A percentile compares a stretch with the other conserved stretches of the same genome.
Conservation (phyloP, 371 early-diverging fungal species). For the Apophysomyces sp. region DNA sequence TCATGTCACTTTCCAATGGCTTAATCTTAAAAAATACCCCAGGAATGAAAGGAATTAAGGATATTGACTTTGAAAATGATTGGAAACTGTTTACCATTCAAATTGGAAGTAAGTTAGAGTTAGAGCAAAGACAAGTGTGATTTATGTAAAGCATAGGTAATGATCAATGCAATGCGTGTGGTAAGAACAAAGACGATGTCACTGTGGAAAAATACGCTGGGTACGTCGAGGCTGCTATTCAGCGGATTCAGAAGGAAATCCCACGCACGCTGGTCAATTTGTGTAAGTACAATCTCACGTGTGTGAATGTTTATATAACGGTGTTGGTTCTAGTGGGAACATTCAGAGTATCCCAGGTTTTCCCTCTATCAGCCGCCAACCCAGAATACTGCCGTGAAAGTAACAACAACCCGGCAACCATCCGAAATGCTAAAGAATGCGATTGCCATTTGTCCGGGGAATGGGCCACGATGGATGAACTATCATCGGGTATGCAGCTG, state of each 20-base stretch:
- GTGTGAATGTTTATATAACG: background rate
- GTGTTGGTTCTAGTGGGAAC: background rate
- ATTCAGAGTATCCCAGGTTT: constrained; percentile 15
- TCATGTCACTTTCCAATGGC: background rate
- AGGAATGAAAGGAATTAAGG: constrained; percentile 19
- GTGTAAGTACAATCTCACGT: background rate
- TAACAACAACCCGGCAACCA: background rate
- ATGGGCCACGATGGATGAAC: background rate
- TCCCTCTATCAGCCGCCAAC: constrained; percentile 3
- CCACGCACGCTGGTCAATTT: constrained; percentile 14
- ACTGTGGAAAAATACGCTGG: constrained; percentile 12
- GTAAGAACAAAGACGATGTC: constrained; percentile 1
- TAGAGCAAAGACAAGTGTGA: constrained; percentile 21
- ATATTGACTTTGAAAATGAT: constrained; percentile 26
- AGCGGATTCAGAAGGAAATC: constrained; percentile 11
- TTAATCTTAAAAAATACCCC: background rate
- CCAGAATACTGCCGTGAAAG: constrained; percentile 9
- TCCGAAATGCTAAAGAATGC: constrained; percentile 12
- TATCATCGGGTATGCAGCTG: background rate
- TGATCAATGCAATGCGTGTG: constrained; percentile 19
- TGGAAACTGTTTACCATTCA: constrained; percentile 49
- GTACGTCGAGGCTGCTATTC: constrained; percentile 12
- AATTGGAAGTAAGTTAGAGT: constrained; percentile 39
- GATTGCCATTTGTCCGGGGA: constrained; percentile 6
- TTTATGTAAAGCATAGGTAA: constrained; percentile 6